Percentiles rank a stretch among this genome's conserved stretches.
phyloP scores from a whole-genome alignment of 2,329 filamentous ascomycete species.

The Fusarium foetens region DNA sequence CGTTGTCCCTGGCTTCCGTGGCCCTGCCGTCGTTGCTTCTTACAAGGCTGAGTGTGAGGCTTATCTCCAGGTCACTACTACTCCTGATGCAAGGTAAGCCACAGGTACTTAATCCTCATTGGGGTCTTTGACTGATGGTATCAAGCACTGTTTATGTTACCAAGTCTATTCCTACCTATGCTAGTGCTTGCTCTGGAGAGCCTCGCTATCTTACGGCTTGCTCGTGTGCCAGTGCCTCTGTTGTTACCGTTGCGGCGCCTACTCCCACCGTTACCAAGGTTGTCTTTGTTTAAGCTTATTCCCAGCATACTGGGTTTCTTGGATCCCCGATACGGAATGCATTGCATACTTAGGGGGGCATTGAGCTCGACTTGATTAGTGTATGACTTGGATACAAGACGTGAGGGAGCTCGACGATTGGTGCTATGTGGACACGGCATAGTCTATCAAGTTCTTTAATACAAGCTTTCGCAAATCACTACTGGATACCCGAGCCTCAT shows the following conservation, averaged over 20 bases:
- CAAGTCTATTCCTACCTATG: conserved; percentile 37
- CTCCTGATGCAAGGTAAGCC: conserved; percentile 27
- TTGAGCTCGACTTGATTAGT: background rate
- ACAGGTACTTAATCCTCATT: fast-evolving
- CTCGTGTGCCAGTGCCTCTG: conserved; percentile 28
- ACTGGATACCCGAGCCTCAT: background rate
- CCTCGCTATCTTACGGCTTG: conserved; percentile 37
- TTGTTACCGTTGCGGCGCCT: conserved; percentile 25
- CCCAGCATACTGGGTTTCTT: background rate
- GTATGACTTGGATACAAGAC: no score
- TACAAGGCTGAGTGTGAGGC: conserved; percentile 34
- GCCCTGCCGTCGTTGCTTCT: conserved; percentile 12
- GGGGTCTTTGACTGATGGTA: background rate
- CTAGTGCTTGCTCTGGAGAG: conserved; percentile 36
- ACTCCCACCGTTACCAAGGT: conserved; percentile 34
- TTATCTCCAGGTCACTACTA: conserved; percentile 32
- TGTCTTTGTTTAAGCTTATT: conserved; percentile 2
- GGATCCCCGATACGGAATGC: background rate
- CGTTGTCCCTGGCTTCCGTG: conserved; percentile 29
- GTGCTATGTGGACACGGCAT: background rate
- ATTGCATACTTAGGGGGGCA: background rate
- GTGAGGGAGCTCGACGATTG: background rate
- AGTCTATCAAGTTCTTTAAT: background rate
- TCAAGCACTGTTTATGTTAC: conserved; percentile 32
- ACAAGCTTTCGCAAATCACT: background rate